Conservation (phyloP, 2,329 filamentous ascomycete species). For the Exophiala sideris region DNA sequence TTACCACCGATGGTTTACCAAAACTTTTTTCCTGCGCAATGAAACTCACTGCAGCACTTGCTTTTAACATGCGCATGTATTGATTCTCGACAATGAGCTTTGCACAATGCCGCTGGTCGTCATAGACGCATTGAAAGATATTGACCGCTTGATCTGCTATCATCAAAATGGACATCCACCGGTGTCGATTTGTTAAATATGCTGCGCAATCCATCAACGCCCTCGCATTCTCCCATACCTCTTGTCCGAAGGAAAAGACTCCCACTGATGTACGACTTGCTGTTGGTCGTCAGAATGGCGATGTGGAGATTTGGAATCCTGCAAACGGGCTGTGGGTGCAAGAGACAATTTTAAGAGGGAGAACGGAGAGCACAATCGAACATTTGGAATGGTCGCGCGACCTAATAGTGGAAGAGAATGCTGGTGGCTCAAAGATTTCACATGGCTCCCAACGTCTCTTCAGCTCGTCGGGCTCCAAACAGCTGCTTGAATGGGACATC, state of each 20-base stretch:
- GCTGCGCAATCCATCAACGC: conserved; percentile 90
- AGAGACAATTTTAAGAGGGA: conserved; percentile 79
- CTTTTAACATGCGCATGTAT: neutral
- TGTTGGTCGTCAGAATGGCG: conserved; percentile 86
- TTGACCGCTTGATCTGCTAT: neutral
- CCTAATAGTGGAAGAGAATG: conserved; percentile 63
- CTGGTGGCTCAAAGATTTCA: conserved; percentile 55
- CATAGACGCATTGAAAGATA: neutral
- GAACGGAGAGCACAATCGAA: conserved; percentile 82
- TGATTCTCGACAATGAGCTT: neutral
- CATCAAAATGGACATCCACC: conserved; percentile 81
- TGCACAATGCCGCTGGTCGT: neutral
- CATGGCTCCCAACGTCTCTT: conserved; percentile 80
- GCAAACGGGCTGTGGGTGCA: conserved; percentile 78
- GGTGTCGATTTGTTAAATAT: conserved; percentile 92
- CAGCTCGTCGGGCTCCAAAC: conserved; percentile 90
- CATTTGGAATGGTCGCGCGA: conserved; percentile 89
- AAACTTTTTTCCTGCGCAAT: conserved; percentile 9
- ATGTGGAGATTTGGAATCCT: conserved; percentile 98
- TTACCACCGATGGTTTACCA: conserved; percentile 1
- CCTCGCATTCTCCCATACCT: conserved; percentile 84
- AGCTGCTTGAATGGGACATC: conserved; percentile 93
- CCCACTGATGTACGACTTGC: conserved; percentile 69
- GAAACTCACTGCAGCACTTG: conserved; percentile 1
- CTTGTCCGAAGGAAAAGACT: conserved; percentile 48